These are phyloP conservation scores for Haberlea rhodopensis DNA, from an alignment of 257 asterid genomes.

Conservation along the genomic window DNA sequence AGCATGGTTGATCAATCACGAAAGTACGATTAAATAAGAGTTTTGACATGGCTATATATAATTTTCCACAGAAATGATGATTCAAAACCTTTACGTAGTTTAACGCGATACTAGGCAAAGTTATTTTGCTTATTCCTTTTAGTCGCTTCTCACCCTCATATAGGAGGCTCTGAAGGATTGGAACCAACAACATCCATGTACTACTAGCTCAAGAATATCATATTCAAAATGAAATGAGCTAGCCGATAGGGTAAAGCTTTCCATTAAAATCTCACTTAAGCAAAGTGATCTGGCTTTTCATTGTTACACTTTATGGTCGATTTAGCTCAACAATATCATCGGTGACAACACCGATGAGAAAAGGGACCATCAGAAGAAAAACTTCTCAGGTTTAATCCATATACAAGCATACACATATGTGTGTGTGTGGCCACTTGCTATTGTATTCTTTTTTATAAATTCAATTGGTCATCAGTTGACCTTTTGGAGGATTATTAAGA, in stretches of 20 bases:
- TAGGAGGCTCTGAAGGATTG: neutral
- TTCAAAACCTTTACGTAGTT: neutral
- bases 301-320: neutral
- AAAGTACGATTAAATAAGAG: neutral
- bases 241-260: neutral
- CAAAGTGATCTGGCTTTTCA: conserved; percentile 10
- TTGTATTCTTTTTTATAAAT: too few relatives aligned
- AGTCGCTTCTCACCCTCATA: neutral
- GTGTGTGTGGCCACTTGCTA: too few relatives aligned
- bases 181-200: neutral
- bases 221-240: neutral
- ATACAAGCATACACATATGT: too few relatives aligned
- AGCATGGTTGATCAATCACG: neutral
- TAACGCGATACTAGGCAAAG: neutral
- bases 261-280: neutral
- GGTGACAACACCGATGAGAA: neutral
- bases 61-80: neutral
- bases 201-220: too few relatives aligned
- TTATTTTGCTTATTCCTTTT: too few relatives aligned
- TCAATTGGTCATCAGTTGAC: too few relatives aligned
- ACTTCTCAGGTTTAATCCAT: neutral
- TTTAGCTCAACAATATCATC: neutral
- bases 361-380: neutral
- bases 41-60: neutral
- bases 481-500: too few relatives aligned